Percentiles rank a stretch among this genome's conserved stretches.
Evolutionary conservation across 257 asterid species (phyloP).

Genomic region (Gardenia jasminoides): DNA sequence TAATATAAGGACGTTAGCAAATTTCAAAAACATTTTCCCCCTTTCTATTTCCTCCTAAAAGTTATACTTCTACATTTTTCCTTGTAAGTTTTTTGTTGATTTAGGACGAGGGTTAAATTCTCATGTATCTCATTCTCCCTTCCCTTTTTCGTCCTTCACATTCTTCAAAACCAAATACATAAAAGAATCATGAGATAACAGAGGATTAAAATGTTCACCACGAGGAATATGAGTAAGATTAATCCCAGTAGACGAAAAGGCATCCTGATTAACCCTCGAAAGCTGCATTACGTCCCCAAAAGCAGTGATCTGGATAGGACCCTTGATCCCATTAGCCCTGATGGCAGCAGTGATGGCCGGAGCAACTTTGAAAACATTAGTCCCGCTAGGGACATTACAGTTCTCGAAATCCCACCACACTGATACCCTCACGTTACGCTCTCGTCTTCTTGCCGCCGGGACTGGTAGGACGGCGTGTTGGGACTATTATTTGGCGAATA

Average conservation of each 20-base stretch:
- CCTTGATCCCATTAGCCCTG: slow-evolving; percentile 80
- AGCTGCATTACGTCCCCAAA: slow-evolving; percentile 85
- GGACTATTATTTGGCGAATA: slow-evolving; percentile 19
- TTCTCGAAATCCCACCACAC: slow-evolving; percentile 99
- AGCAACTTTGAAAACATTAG: slow-evolving; percentile 60
- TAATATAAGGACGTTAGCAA: neutral
- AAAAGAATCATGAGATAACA: neutral
- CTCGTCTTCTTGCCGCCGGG: slow-evolving; percentile 70
- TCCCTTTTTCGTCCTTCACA: neutral
- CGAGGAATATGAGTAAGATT: slow-evolving; percentile 74
- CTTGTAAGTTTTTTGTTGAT: no score
- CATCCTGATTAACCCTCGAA: slow-evolving; percentile 76
- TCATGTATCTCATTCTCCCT: neutral
- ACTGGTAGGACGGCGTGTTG: slow-evolving; percentile 24
- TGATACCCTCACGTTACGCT: slow-evolving; percentile 71
- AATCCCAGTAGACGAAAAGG: slow-evolving; percentile 81
- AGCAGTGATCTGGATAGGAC: slow-evolving; percentile 86
- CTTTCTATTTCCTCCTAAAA: neutral
- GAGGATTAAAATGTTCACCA: slow-evolving; percentile 31
- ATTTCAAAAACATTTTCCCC: neutral
- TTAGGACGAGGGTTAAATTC: no score
- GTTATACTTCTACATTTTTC: neutral
- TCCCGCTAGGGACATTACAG: slow-evolving; percentile 54
- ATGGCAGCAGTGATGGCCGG: slow-evolving; percentile 66
- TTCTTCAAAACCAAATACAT: neutral